Evolutionary conservation across 306 rosid species (phyloP).

Genomic region (Cicer bijugum): DNA sequence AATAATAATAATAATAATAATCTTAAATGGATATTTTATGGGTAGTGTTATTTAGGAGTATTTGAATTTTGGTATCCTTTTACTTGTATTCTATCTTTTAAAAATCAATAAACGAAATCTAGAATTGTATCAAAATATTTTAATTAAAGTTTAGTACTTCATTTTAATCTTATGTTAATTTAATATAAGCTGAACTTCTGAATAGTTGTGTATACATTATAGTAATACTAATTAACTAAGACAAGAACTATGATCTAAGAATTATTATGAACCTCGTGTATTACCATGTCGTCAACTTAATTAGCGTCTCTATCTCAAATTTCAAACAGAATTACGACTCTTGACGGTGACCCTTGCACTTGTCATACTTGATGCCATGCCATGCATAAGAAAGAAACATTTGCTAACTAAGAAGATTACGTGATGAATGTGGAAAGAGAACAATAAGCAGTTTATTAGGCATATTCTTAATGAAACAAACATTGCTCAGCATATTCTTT

Average conservation of each 20-base stretch:
- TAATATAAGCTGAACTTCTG: not conserved
- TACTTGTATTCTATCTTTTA: too few species aligned
- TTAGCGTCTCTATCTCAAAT: not conserved
- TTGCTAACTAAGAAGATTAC: constrained; percentile 38
- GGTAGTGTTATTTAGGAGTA: too few species aligned
- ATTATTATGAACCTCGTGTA: not conserved
- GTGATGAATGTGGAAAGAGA: constrained; percentile 41
- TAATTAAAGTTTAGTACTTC: too few species aligned
- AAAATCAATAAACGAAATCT: too few species aligned
- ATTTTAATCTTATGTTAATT: not conserved
- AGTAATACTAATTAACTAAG: not conserved
- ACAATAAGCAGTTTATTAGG: constrained; percentile 28
- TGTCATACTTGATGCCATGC: constrained; percentile 36
- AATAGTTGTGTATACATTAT: not conserved
- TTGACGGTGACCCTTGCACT: constrained; percentile 11
- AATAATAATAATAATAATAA: too few species aligned
- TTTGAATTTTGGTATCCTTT: too few species aligned
- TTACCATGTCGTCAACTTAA: constrained; percentile 19
- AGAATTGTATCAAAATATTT: too few species aligned
- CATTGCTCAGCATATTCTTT: constrained; percentile 50
- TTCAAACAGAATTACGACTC: constrained; percentile 24
- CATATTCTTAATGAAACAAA: constrained; percentile 51
- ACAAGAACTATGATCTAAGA: not conserved
- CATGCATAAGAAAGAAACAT: constrained; percentile 38
- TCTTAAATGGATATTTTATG: too few species aligned